Base-by-base conservation (phyloP, 2,329 filamentous ascomycete genomes). In the Penicillium sp. region DNA sequence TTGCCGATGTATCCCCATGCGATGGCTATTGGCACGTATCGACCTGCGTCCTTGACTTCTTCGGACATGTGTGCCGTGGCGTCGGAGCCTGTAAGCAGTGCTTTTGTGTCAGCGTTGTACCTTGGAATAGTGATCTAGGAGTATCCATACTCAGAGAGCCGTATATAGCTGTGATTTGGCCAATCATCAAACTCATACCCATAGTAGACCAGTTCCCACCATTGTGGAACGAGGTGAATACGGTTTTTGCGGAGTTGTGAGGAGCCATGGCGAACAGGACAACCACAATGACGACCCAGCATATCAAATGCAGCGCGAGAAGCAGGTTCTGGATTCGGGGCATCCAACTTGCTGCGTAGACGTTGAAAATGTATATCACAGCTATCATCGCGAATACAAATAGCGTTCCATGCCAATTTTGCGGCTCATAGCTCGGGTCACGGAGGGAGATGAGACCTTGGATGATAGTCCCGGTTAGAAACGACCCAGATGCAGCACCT, bases 331-430 rank as follows among this genome's bases (percentile, higher is more conserved):
- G 71, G 19, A 75, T 69, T 2, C 70, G 63, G 0, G 76, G 76
- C 60, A 79, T 70, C 55, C 58, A 54, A 23, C 58, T 58, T 4
- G 67, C 70, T 2, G 68, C 67, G 38, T 69, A 73, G 38, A 73
- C 65, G 57, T 81, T 82, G 60, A 78, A 72, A 2, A 75, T 57
- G 65, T 76, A 77, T 27, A 77, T 76, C 4, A 81, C 59, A 4
- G 77, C 51, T 21, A 77, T 75, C 49, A 80, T 74, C 1, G 77
- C 77, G 55, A 81, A 78, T 10, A 80, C 77, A 57, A 81, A 76
- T 1, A 82, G 68, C 0, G 79, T 82, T 13, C 76, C 79, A 39
- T 82, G 79, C 79, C 79, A 83, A 42, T 71, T 73, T 6, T 74
- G 71, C 0, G 74, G 70, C 0, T 62, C 59, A 55, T 81, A 82